Percentiles rank a stretch among this genome's conserved stretches.
phyloP scores from a whole-genome alignment of 257 asterid genomes.

The Solanum chiquidenum region DNA sequence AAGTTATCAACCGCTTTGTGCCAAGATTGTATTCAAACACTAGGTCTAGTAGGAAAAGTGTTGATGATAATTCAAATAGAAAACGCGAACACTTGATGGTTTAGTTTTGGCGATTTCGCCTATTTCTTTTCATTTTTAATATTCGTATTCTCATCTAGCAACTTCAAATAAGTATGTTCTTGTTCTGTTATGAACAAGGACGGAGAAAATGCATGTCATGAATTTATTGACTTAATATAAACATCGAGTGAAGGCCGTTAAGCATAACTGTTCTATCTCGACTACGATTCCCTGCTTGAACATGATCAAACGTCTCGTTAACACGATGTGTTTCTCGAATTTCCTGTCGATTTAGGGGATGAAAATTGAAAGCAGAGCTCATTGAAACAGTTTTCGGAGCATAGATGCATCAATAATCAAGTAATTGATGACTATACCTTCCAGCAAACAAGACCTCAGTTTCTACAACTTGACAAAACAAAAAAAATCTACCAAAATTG shows the following conservation, averaged over 20 bases:
- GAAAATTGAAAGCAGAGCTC: not conserved
- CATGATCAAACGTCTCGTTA: not conserved
- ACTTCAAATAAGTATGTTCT: not conserved
- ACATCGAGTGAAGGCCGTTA: not conserved
- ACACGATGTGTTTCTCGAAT: not conserved
- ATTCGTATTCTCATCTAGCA: not conserved
- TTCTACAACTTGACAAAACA: not conserved
- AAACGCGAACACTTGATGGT: too few species aligned
- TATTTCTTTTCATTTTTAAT: not conserved
- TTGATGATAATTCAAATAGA: too few species aligned
- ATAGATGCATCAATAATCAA: not conserved
- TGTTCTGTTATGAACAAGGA: not conserved
- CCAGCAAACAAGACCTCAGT: not conserved
- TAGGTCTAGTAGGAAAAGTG: not conserved
- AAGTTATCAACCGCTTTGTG: not conserved
- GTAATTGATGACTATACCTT: not conserved
- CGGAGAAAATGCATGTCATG: not conserved
- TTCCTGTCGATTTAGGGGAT: not conserved
- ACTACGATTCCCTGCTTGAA: not conserved
- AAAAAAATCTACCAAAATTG: not conserved
- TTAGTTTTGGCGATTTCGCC: not conserved
- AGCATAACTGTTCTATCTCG: not conserved
- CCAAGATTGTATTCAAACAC: not conserved
- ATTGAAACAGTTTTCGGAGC: not conserved
- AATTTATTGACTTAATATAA: not conserved